Percentiles rank a stretch among this genome's conserved stretches.
phyloP scores from a whole-genome alignment of 495 filamentous ascomycete genomes.

The Pseudoneurospora amorphoporcata region DNA sequence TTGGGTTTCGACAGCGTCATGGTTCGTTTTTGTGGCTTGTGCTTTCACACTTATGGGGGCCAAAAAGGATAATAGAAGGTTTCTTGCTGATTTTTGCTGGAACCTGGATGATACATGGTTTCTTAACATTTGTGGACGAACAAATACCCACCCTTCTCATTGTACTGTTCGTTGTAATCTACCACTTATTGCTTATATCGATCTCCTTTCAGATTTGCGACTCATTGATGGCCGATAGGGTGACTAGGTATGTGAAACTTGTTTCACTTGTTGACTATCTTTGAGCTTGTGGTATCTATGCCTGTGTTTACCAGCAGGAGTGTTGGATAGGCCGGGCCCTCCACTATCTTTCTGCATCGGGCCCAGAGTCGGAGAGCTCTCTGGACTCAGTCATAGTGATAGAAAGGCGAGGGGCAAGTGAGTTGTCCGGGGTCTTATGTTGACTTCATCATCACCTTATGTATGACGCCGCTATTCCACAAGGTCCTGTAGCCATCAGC shows the following conservation, averaged over 20 bases:
- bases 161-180: background rate
- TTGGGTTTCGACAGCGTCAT: background rate
- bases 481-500: background rate
- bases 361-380: background rate
- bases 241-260: background rate
- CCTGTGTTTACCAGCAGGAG: background rate
- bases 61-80: background rate
- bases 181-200: background rate
- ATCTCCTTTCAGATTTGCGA: background rate
- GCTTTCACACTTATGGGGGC: background rate
- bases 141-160: background rate
- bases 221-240: background rate
- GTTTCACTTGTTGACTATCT: background rate
- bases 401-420: background rate
- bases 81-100: background rate
- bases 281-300: background rate
- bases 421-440: fast-evolving
- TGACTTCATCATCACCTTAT: background rate
- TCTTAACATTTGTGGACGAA: background rate
- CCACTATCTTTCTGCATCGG: background rate
- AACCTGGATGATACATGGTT: background rate
- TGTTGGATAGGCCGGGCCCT: background rate
- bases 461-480: background rate
- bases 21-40: background rate
- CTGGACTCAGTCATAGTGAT: background rate